Percentiles rank a stretch among this genome's conserved stretches.
These are phyloP conservation scores for Neurospora pannonica DNA, from an alignment of 495 filamentous ascomycete species.

Conservation along the genomic window DNA sequence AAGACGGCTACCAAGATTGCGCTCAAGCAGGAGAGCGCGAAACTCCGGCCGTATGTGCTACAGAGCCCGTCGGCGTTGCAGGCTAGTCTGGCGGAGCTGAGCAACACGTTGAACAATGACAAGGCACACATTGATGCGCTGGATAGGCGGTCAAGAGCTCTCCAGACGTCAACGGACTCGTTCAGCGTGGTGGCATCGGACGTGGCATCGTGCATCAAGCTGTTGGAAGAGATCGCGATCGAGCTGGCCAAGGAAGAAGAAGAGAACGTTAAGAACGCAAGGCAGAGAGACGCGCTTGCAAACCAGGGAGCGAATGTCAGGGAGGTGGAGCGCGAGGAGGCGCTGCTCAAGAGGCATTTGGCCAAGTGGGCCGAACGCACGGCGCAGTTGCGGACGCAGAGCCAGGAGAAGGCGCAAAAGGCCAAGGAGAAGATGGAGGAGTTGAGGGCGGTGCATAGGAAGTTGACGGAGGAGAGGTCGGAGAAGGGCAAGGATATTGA, in stretches of 20 bases:
- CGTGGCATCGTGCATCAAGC: slow-evolving; percentile 72
- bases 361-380: slow-evolving; percentile 77
- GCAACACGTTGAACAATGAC: slow-evolving; percentile 61
- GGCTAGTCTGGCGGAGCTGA: slow-evolving; percentile 69
- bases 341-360: slow-evolving; percentile 72
- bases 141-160: slow-evolving; percentile 72
- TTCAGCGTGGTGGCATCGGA: slow-evolving; percentile 76
- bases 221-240: slow-evolving; percentile 75
- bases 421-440: slow-evolving; percentile 87
- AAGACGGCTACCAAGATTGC: slow-evolving; percentile 55
- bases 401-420: slow-evolving; percentile 65
- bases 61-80: slow-evolving; percentile 79
- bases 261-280: slow-evolving; percentile 63
- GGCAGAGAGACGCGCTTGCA: slow-evolving; percentile 76
- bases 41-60: slow-evolving; percentile 82
- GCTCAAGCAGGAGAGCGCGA: slow-evolving; percentile 68
- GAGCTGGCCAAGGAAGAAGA: slow-evolving; percentile 89
- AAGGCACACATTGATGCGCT: slow-evolving; percentile 77
- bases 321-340: slow-evolving; percentile 83
- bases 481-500: slow-evolving; percentile 89
- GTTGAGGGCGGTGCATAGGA: slow-evolving; percentile 68
- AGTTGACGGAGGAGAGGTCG: slow-evolving; percentile 70
- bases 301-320: slow-evolving; percentile 80
- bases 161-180: slow-evolving; percentile 88
- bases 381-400: slow-evolving; percentile 64